These are phyloP conservation scores for Phytophthora niederhauseri DNA, from an alignment of 352 stramenopile genomes.

Conservation along the genomic window DNA sequence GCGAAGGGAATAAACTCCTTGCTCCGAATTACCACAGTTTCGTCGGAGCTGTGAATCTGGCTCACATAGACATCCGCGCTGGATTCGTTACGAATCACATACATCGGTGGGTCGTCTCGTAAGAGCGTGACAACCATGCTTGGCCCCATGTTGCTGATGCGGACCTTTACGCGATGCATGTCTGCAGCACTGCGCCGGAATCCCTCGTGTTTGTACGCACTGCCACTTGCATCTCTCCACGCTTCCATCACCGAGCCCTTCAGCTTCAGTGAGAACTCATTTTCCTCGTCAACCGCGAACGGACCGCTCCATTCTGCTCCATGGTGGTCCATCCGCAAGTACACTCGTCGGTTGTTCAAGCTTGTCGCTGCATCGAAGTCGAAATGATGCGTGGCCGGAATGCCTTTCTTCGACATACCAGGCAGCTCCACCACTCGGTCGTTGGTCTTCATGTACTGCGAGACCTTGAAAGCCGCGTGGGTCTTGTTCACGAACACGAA, in stretches of 20 bases:
- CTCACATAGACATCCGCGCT: constrained; percentile 75
- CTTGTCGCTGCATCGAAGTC: constrained; percentile 74
- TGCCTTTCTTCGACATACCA: constrained; percentile 41
- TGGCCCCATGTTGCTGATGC: constrained; percentile 76
- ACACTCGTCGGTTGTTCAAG: constrained; percentile 58
- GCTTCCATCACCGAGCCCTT: constrained; percentile 55
- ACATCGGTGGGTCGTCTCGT: constrained; percentile 84
- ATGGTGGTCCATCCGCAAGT: constrained; percentile 78
- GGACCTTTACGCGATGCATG: constrained; percentile 77
- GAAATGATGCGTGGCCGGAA: constrained; percentile 55
- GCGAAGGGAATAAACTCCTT: constrained; percentile 83
- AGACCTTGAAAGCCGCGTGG: constrained; percentile 73
- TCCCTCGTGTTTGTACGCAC: constrained; percentile 43
- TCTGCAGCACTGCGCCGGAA: constrained; percentile 49
- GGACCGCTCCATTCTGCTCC: constrained; percentile 82
- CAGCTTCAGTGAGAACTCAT: constrained; percentile 85
- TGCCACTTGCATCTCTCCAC: constrained; percentile 53
- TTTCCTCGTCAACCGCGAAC: constrained; percentile 84
- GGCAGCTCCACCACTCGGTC: constrained; percentile 73
- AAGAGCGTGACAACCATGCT: constrained; percentile 84
- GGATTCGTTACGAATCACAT: constrained; percentile 86
- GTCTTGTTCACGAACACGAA: constrained; percentile 92
- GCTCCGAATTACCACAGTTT: constrained; percentile 64
- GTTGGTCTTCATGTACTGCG: constrained; percentile 62
- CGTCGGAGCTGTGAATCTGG: constrained; percentile 70